Evolutionary conservation across 2,329 filamentous ascomycete genomes (phyloP), one percentile per base, ranked within the genome.

Genomic region (Ilyonectria mors-panacis): DNA sequence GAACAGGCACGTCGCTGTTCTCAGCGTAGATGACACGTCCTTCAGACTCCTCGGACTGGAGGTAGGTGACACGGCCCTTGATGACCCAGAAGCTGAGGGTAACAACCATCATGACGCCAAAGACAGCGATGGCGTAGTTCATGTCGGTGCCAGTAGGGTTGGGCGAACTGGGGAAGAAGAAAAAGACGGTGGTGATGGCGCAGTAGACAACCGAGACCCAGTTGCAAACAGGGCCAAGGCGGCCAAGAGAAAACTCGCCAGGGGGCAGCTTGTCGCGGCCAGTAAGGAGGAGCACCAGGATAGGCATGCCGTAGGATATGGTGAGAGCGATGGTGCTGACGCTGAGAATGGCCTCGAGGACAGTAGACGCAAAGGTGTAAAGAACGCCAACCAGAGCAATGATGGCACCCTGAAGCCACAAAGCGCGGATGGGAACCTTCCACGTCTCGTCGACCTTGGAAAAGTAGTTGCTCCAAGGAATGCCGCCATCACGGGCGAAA

Each of bases 51-150:
- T 76, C 74, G 0, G 74, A 75, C 64, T 76, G 72, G 47, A 76
- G 66, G 70, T 78, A 84, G 76, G 53, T 81, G 26, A 75, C 72
- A 5, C 80, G 80, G 1, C 86, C 86, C 70, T 82, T 81, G 44
- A 85, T 58, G 42, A 87, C 77, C 86, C 86, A 88, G 66, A 88
- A 88, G 0, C 76, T 79, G 1, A 87, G 44, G 0, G 85, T 80
- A 8, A 88, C 79, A 3, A 87, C 78, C 58, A 88, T 68, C 85
- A 88, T 87, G 23, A 88, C 81, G 1, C 85, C 86, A 70, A 88
- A 88, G 1, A 88, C 86, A 1, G 84, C 86, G 70, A 88, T 87
- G 6, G 87, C 86, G 71, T 84, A 88, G 75, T 88, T 88, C 86
- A 88, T 88, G 66, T 88, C 85, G n/a, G 78, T 76, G 0, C 79